These are phyloP conservation scores for Camptophora hylomeconis DNA, from an alignment of 2,329 filamentous ascomycete genomes.

Conservation along the genomic window DNA sequence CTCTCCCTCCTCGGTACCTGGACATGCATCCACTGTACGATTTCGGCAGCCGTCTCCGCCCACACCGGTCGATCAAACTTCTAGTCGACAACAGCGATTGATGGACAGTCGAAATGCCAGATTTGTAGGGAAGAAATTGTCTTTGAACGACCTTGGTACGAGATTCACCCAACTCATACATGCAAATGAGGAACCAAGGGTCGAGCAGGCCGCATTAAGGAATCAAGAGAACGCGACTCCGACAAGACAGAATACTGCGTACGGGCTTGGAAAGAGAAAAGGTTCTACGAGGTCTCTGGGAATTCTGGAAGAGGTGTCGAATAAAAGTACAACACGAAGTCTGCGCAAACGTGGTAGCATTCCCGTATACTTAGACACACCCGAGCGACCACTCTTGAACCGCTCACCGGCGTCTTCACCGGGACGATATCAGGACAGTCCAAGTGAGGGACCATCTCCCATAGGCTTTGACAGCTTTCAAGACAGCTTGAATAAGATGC, in stretches of 20 bases:
- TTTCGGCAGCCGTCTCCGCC: no score
- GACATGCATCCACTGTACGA: no score
- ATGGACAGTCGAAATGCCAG: constrained; percentile 14
- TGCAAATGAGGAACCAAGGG: constrained; percentile 8
- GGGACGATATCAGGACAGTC: constrained; percentile 12
- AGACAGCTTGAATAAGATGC: constrained; percentile 10
- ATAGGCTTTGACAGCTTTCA: constrained; percentile 9
- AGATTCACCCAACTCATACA: constrained; percentile 10
- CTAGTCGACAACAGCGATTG: constrained; percentile 12
- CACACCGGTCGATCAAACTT: no score
- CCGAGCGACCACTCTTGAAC: constrained; percentile 4
- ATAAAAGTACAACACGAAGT: constrained; percentile 7
- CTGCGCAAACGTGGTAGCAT: constrained; percentile 10
- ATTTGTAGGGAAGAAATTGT: constrained; percentile 14
- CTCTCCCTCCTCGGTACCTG: no score
- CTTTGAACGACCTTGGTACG: constrained; percentile 12
- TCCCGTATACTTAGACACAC: constrained; percentile 13
- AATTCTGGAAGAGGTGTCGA: constrained; percentile 15
- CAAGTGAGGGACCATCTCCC: constrained; percentile 9
- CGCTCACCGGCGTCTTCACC: constrained; percentile 8
- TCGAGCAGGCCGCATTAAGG: constrained; percentile 5
- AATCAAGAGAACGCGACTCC: constrained; percentile 8
- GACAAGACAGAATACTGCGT: constrained; percentile 3
- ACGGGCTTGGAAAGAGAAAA: constrained; percentile 4
- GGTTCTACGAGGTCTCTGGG: constrained; percentile 5